Evolutionary conservation across 805 yeast genomes (phyloP).

Genomic region (Brettanomyces custersianus): DNA sequence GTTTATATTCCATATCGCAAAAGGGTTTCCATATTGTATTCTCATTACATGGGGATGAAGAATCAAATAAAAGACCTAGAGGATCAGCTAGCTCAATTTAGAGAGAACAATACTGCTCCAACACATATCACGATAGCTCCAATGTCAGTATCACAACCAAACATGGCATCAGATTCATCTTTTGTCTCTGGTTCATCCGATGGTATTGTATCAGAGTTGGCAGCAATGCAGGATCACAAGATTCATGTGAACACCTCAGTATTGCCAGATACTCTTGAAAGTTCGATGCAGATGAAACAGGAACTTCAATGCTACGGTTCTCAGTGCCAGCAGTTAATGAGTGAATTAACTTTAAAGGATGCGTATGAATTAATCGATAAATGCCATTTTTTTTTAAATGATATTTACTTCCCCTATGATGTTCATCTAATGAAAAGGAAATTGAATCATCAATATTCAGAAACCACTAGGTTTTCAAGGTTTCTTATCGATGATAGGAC

Average conservation of each 20-base stretch:
- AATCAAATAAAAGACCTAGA: constrained; percentile 10
- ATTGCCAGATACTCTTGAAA: not conserved
- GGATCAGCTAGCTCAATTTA: constrained; percentile 6
- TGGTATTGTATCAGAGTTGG: constrained; percentile 11
- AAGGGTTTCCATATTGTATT: constrained; percentile 13
- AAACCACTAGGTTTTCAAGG: constrained; percentile 6
- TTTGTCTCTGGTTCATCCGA: constrained; percentile 10
- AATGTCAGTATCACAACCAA: constrained; percentile 2
- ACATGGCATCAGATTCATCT: constrained; percentile 2
- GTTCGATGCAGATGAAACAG: constrained; percentile 2
- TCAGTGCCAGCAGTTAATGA: constrained; percentile 7
- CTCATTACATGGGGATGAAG: constrained; percentile 14
- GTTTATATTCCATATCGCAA: constrained; percentile 16
- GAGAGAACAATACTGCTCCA: not conserved
- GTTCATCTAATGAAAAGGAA: constrained; percentile 11
- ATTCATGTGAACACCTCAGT: not conserved
- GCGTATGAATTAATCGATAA: constrained; percentile 11
- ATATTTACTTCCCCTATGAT: constrained; percentile 18
- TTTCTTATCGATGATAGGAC: constrained; percentile 6
- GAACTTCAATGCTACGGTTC: constrained; percentile 2
- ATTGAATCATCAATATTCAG: constrained; percentile 9
- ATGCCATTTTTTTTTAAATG: constrained; percentile 17
- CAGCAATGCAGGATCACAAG: constrained; percentile 5
- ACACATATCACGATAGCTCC: not conserved
- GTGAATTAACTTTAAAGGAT: constrained; percentile 7